phyloP scores from a whole-genome alignment of 768 basidiomycete species.

The Piloderma croceum region DNA sequence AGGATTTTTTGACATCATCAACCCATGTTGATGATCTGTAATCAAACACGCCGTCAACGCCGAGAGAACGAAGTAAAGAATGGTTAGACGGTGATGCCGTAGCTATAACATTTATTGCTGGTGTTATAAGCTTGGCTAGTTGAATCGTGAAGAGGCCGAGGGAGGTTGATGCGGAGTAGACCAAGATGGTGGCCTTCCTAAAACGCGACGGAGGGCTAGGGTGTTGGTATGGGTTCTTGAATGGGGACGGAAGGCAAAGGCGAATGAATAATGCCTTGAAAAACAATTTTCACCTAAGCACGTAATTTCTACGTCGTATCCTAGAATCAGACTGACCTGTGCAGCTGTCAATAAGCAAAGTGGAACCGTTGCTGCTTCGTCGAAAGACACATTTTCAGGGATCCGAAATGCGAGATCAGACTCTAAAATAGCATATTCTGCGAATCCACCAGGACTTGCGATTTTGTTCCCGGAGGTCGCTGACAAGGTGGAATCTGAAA shows the following conservation, averaged over 20 bases:
- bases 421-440: conserved; percentile 30
- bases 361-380: conserved; percentile 29
- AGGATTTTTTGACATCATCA: conserved; percentile 22
- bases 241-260: conserved; percentile 25
- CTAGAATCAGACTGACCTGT: conserved; percentile 24
- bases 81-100: conserved; percentile 28
- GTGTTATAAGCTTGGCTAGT: conserved; percentile 21
- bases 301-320: too few species aligned
- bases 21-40: conserved; percentile 28
- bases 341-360: conserved; percentile 30
- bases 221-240: conserved; percentile 18
- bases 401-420: conserved; percentile 27
- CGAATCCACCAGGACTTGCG: conserved; percentile 30
- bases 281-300: background rate
- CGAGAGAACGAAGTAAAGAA: conserved; percentile 20
- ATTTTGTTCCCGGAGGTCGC: conserved; percentile 29
- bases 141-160: conserved; percentile 28
- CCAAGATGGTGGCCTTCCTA: conserved; percentile 25
- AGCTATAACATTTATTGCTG: conserved; percentile 22
- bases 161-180: conserved; percentile 32
- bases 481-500: too few species aligned
- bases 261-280: conserved; percentile 29
- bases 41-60: conserved; percentile 28
- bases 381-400: conserved; percentile 22
- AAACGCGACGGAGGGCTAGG: conserved; percentile 9